These are phyloP conservation scores for Crithidia brevicula DNA, from an alignment of 208 protist species.

Conservation along the genomic window DNA sequence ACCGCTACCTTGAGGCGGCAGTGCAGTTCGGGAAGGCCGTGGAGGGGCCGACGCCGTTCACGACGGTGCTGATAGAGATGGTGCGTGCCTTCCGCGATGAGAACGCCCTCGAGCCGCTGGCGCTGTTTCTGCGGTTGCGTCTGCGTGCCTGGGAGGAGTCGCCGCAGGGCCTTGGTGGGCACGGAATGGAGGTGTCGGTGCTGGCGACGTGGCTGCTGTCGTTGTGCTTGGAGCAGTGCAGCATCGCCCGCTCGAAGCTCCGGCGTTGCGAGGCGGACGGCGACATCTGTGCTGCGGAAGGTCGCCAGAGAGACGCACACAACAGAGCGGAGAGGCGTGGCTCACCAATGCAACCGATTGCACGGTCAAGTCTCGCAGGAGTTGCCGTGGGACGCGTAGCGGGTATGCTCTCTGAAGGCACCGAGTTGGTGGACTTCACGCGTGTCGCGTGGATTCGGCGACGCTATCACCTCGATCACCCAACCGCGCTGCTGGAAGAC, in stretches of 20 bases:
- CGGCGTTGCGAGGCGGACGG: background rate
- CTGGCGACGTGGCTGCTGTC: conserved; percentile 28
- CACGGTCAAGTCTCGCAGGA: too few species aligned
- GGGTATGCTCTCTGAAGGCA: background rate
- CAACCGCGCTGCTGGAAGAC: conserved; percentile 29
- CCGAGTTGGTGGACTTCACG: conserved; percentile 2
- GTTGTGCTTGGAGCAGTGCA: conserved; percentile 24
- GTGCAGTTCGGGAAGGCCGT: conserved; percentile 25
- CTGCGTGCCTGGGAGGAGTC: conserved; percentile 20
- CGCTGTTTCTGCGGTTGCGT: conserved; percentile 17
- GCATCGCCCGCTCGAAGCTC: conserved; percentile 6
- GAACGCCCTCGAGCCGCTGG: conserved; percentile 19
- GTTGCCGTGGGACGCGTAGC: background rate
- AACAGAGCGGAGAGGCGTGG: too few species aligned
- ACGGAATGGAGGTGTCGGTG: conserved; percentile 22
- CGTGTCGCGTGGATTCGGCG: conserved; percentile 23
- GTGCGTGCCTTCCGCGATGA: conserved; percentile 16
- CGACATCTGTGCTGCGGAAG: background rate
- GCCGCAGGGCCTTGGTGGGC: conserved; percentile 13
- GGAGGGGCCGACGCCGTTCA: conserved; percentile 10
- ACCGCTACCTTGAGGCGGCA: conserved; percentile 19
- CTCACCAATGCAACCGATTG: too few species aligned
- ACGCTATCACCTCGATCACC: conserved; percentile 31
- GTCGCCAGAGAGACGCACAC: background rate
- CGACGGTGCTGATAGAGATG: conserved; percentile 10